Percentiles rank a stretch among this genome's conserved stretches.
Evolutionary conservation across 257 asterid genomes (phyloP).

Genomic region (Perilla frutescens): DNA sequence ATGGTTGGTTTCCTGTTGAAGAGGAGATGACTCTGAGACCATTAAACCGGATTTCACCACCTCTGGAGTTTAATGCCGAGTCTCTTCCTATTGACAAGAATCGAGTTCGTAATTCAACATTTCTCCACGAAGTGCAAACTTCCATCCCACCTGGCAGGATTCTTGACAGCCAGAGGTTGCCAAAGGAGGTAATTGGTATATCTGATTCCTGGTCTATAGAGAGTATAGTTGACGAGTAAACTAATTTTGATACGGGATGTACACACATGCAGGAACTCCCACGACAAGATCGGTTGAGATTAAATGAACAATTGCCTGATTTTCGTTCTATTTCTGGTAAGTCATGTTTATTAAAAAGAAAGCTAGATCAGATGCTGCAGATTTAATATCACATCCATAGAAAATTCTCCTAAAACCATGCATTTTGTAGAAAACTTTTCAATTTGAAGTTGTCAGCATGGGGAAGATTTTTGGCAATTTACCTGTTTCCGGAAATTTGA

Average conservation of each 20-base stretch:
- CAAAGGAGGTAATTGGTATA: constrained; percentile 65
- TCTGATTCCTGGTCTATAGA: constrained; percentile 14
- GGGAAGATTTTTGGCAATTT: no score
- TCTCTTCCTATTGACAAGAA: constrained; percentile 65
- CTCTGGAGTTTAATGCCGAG: constrained; percentile 69
- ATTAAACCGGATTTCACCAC: constrained; percentile 56
- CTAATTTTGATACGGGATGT: constrained; percentile 21
- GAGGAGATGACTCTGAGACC: constrained; percentile 74
- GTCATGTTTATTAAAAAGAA: constrained; percentile 6
- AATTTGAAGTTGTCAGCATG: constrained; percentile 17
- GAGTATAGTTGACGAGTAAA: constrained; percentile 22
- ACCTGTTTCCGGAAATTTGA: no score
- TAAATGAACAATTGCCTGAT: constrained; percentile 62
- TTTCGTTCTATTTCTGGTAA: constrained; percentile 72
- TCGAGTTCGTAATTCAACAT: constrained; percentile 58
- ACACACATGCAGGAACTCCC: constrained; percentile 61
- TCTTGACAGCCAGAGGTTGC: constrained; percentile 63
- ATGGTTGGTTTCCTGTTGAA: constrained; percentile 85
- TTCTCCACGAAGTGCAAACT: constrained; percentile 64
- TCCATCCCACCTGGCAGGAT: constrained; percentile 64
- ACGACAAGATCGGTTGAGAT: constrained; percentile 70
- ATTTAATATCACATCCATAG: constrained; percentile 10
- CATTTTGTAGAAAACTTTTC: neutral
- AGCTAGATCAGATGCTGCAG: constrained; percentile 8
- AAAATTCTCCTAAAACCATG: constrained; percentile 18